A percentile compares a stretch with the other conserved stretches of the same genome.
Conservation (phyloP, 2,329 filamentous ascomycete genomes). For the Byssochlamys sp. region DNA sequence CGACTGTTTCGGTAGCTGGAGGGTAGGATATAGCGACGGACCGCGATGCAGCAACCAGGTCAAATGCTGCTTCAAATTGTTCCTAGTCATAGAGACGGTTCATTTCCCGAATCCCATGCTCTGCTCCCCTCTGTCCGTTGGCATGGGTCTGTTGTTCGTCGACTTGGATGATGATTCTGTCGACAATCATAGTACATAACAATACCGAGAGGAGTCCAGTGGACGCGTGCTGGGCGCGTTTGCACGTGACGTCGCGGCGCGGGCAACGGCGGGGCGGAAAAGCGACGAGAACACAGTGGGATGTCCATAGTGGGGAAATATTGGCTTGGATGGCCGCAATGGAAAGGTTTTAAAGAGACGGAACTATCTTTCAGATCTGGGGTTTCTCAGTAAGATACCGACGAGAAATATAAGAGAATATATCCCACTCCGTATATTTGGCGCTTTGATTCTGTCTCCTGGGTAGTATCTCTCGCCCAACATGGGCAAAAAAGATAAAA, state of each 20-base stretch:
- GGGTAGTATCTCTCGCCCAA: background rate
- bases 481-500: conserved; percentile 49
- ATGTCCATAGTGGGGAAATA: background rate
- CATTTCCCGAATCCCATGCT: conserved; percentile 18
- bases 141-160: background rate
- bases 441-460: background rate
- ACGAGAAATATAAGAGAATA: background rate
- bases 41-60: conserved; percentile 38
- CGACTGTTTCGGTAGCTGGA: conserved; percentile 17
- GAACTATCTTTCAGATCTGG: background rate
- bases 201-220: background rate
- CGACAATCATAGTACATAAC: background rate
- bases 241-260: conserved; percentile 21
- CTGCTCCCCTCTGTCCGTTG: conserved; percentile 4
- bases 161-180: background rate
- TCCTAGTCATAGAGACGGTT: conserved; percentile 39
- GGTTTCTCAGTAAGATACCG: background rate
- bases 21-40: conserved; percentile 23
- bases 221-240: conserved; percentile 4
- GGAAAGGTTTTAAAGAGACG: background rate
- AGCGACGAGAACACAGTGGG: background rate
- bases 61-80: conserved; percentile 38
- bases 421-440: background rate
- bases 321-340: background rate
- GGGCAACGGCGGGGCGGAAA: conserved; percentile 25